Evolutionary conservation across 345 rosid genomes (phyloP), one percentile per base, ranked within the genome.

Genomic region (Eucalyptus curtisii): DNA sequence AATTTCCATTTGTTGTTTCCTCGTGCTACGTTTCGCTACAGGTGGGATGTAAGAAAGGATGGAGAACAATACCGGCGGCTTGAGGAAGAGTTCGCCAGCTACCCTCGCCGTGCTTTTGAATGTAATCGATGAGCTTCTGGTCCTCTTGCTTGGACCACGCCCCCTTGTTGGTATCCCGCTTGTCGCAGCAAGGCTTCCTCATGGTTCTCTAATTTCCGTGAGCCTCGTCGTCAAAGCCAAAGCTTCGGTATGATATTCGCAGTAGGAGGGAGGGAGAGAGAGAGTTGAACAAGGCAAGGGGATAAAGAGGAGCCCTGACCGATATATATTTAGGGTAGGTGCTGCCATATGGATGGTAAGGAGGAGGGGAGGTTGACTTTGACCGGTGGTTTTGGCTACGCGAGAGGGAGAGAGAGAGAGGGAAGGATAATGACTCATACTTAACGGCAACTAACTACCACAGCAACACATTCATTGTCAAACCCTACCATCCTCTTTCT

Each of bases 141-240:
- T 93, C 94, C 86, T 93, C 94, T 89, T 93, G 91, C 86, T 90
- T 91, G 24, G 93, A 90, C 94, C 94, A 93, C 13, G 94, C 94
- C 9, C 94, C 94, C 87, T 90, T 91, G 91, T 91, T 93, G 13
- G 66, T 93, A 66, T 89, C 92, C 48, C 87, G 87, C 87, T 93
- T 93, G 49, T 91, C 91, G 66, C 93, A 91, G 45, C 94, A 91
- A 49, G 93, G 93, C 86, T 87, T 91, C 88, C 94, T 91, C 94
- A 93, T 93, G 19, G 80, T 42, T 57, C 25, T 48, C 24, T 20
- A 48, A 17, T 48, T 14, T 13, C 49, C 47, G 40, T 12, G n/a
- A 33, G 20, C 7, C 10, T 33, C 33, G 37, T 14, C 49, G 31
- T 52, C 17, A 20, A 87, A 20, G 44, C 71, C 30, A 45, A 89